phyloP scores from a whole-genome alignment of 1,284 basidiomycete species.

The Rhodotorula glutinis region DNA sequence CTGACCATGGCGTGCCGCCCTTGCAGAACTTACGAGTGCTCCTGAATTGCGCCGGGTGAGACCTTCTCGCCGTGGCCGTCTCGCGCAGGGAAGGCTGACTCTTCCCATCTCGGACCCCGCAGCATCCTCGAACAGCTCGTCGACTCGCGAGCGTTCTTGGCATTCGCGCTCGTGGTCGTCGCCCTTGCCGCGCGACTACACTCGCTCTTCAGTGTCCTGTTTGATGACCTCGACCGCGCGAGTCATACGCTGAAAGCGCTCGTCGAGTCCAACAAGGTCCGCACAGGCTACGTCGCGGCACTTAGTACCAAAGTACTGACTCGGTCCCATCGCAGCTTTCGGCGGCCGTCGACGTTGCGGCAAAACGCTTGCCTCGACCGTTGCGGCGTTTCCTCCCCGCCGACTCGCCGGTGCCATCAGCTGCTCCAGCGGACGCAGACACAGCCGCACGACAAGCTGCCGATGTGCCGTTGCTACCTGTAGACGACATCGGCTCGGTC shows the following conservation, averaged over 20 bases:
- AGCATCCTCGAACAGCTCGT: slow-evolving; percentile 39
- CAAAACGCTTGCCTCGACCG: not conserved
- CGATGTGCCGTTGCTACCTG: too few species aligned
- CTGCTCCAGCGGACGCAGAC: not conserved
- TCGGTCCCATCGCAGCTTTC: too few species aligned
- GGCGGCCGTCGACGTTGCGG: too few species aligned
- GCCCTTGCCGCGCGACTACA: slow-evolving; percentile 32
- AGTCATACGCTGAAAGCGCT: slow-evolving; percentile 13
- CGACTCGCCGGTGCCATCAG: not conserved
- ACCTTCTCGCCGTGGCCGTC: not conserved
- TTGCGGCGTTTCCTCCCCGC: not conserved
- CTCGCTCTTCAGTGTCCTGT: slow-evolving; percentile 18
- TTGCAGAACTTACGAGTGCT: slow-evolving; percentile 20
- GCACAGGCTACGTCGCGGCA: too few species aligned
- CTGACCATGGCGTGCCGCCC: not conserved
- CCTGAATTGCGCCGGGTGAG: slow-evolving; percentile 23
- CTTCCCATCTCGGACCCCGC: not conserved
- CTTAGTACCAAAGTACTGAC: too few species aligned
- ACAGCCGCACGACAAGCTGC: not conserved
- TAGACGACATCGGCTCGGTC: slow-evolving; percentile 8
- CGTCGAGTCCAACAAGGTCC: slow-evolving; percentile 18
- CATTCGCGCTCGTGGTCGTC: slow-evolving; percentile 30
- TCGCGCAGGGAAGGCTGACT: not conserved
- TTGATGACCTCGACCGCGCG: slow-evolving; percentile 16
- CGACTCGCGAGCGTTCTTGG: slow-evolving; percentile 33